Conservation (phyloP, 495 filamentous ascomycete genomes). For the Talaromyces adpressus region DNA sequence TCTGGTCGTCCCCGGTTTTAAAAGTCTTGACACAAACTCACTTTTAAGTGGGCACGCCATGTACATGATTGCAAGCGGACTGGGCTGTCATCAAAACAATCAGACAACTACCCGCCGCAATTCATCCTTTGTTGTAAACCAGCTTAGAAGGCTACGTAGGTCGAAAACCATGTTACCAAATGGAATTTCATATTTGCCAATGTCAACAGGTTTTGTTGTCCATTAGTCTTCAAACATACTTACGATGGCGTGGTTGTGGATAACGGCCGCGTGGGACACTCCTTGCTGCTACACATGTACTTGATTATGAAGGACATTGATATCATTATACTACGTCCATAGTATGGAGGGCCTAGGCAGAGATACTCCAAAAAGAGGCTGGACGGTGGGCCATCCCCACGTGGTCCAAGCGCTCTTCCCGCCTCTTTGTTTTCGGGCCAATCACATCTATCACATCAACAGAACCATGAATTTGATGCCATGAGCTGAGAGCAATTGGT, state of each 20-base stretch:
- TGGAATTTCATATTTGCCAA: neutral
- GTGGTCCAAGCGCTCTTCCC: neutral
- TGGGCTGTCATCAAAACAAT: neutral
- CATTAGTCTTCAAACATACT: neutral
- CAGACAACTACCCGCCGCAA: neutral
- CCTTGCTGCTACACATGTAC: neutral
- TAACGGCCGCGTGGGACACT: neutral
- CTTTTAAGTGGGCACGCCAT: neutral
- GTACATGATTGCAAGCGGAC: neutral
- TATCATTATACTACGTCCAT: neutral
- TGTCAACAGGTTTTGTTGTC: neutral
- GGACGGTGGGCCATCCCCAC: neutral
- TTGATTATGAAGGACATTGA: neutral
- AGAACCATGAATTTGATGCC: neutral
- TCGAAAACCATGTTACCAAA: neutral
- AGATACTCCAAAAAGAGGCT: neutral
- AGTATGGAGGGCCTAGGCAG: no score
- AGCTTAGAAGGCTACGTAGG: neutral
- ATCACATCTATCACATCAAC: neutral
- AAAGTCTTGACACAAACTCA: neutral
- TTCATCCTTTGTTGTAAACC: neutral
- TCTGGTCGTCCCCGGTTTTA: neutral
- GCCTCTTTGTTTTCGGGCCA: neutral
- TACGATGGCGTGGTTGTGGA: neutral
- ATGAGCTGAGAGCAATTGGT: neutral